Evolutionary conservation across 2,329 filamentous ascomycete species (phyloP), one percentile per base, ranked within the genome.

Genomic region (Sarocladium kiliense): DNA sequence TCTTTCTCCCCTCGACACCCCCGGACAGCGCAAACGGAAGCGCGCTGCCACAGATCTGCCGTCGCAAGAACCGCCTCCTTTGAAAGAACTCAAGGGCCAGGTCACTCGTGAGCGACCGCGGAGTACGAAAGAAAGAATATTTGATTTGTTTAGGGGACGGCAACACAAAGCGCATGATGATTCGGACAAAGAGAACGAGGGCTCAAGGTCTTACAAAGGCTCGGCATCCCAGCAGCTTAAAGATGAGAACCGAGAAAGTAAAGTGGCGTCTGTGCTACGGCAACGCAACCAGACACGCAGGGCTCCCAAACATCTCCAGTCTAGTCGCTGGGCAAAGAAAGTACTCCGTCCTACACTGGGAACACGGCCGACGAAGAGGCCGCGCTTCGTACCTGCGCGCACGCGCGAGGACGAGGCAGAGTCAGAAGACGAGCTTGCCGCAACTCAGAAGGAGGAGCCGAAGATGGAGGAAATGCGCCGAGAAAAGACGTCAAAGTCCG

Each of bases 381-480:
- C 16, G 18, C 47, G 27, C 19, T 23, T 34, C 30, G 36, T 34
- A 34, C 47, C 47, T 23, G 14, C 19, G 36, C 47, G 44, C 12
- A 27, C 23, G 12, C 18, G n/a, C n/a, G 44, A 30, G 26, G 14
- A 16, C 6, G 27, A 36, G 16, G 47, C 11, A 5, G 47, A 51
- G 6, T 51, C 47, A 7, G 47, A 51, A 25, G 47, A 51, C 27
- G 47, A 51, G 27, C 47, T 51, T 16, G 47, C 47, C 6, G 44
- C 3, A 7, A 3, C 25, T 26, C 44, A 47, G 27, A 23, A 21
- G 23, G 44, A 26, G 12, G 44, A 27, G 25, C 25, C 44, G 44
- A n/a, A 47, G 30, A 10, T 19, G 6, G 47, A 51, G 5, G 27
- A 34, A 16, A 3, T 21, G 3, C 30, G 47, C 5, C 14, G 18